Evolutionary conservation across 2,329 filamentous ascomycete species (phyloP).

Genomic region (Ophiosphaerella korrae): DNA sequence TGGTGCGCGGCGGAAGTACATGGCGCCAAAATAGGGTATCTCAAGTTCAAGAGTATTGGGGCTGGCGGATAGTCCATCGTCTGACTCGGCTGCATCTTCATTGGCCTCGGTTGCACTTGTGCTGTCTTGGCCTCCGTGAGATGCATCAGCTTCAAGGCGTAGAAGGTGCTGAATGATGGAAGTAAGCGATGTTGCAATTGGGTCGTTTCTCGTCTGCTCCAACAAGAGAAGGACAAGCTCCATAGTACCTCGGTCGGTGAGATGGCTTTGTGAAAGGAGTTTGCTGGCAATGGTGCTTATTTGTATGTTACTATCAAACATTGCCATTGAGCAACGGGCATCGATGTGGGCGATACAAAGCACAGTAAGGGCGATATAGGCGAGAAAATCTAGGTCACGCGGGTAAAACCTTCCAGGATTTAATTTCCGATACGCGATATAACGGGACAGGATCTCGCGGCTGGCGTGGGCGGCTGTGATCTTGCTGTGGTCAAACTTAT

Average conservation of each 20-base stretch:
- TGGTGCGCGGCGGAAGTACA: slow-evolving; percentile 25
- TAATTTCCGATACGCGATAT: slow-evolving; percentile 13
- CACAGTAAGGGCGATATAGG: slow-evolving; percentile 23
- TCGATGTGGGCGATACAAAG: slow-evolving; percentile 22
- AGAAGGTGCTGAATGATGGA: slow-evolving; percentile 14
- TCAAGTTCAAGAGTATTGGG: slow-evolving; percentile 11
- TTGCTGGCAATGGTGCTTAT: slow-evolving; percentile 8
- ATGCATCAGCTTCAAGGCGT: slow-evolving; percentile 15
- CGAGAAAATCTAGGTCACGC: slow-evolving; percentile 21
- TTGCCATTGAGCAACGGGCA: not conserved
- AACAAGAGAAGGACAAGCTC: slow-evolving; percentile 16
- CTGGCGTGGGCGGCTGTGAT: slow-evolving; percentile 18
- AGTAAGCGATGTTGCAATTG: slow-evolving; percentile 10
- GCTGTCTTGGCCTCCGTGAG: slow-evolving; percentile 8
- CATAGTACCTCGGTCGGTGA: slow-evolving; percentile 20
- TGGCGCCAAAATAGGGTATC: slow-evolving; percentile 25
- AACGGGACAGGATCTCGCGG: slow-evolving; percentile 21
- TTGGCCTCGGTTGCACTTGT: slow-evolving; percentile 21
- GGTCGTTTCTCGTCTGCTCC: slow-evolving; percentile 11
- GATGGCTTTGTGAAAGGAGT: slow-evolving; percentile 13
- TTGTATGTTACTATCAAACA: not conserved
- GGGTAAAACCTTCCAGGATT: slow-evolving; percentile 15
- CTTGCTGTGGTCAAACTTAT: slow-evolving; percentile 17
- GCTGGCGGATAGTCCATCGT: slow-evolving; percentile 23
- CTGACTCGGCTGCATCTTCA: slow-evolving; percentile 19